Conservation (phyloP, 768 basidiomycete species). For the Hygrophorus russula region DNA sequence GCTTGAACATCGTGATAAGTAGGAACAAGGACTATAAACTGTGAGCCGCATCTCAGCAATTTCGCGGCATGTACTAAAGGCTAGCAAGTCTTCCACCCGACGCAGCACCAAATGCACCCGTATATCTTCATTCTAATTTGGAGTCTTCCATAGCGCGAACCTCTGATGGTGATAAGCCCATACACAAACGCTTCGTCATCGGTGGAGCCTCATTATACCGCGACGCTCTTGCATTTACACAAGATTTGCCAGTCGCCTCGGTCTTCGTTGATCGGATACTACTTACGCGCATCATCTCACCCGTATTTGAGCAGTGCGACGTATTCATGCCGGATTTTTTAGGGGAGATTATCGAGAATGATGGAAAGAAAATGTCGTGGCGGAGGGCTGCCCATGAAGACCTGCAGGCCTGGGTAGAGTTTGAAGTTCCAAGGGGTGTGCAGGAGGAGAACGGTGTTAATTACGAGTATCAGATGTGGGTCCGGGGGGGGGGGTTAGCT, state of each 20-base stretch:
- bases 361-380: conserved; percentile 35
- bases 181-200: conserved; percentile 71
- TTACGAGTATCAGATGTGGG: conserved; percentile 98
- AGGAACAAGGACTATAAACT: conserved; percentile 10
- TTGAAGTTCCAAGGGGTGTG: conserved; percentile 62
- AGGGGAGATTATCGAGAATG: conserved; percentile 20
- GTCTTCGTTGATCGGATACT: conserved; percentile 70
- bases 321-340: conserved; percentile 75
- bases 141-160: conserved; percentile 28
- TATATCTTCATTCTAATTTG: conserved; percentile 28
- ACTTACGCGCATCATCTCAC: conserved; percentile 71
- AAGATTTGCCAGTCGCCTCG: conserved; percentile 2
- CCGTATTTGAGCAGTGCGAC: conserved; percentile 76
- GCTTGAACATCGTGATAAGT: conserved; percentile 73
- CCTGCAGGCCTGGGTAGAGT: conserved; percentile 69
- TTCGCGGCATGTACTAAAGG: background rate
- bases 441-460: conserved; percentile 74
- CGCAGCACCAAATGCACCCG: conserved; percentile 11
- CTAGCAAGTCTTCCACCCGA: background rate
- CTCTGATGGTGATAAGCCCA: conserved; percentile 23
- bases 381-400: conserved; percentile 45
- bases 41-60: background rate
- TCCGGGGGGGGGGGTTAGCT: conserved; percentile 26
- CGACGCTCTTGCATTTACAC: conserved; percentile 40
- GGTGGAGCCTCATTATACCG: conserved; percentile 86